phyloP scores from a whole-genome alignment of 2,329 filamentous ascomycete genomes.

The Clarireedia monteithiana region DNA sequence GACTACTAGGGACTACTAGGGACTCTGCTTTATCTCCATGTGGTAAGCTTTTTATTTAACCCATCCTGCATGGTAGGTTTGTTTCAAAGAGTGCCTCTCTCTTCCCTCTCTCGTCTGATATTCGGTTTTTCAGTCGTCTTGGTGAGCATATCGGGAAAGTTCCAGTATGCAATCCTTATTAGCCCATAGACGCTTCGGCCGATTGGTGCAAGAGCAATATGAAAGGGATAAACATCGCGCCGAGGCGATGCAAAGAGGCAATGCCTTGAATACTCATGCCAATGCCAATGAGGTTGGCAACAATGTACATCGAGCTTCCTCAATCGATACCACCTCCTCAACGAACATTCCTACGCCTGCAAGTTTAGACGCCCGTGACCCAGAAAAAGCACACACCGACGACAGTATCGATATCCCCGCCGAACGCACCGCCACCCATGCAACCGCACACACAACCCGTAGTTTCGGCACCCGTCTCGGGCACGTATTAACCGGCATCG shows the following conservation, averaged over 20 bases:
- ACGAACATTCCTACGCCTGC: not conserved
- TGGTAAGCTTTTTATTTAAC: not conserved
- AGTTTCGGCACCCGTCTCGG: not conserved
- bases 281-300: not conserved
- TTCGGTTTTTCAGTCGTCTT: not conserved
- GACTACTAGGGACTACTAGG: too few relatives aligned
- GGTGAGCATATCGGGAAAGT: not conserved
- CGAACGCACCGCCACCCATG: not conserved
- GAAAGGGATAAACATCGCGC: conserved; percentile 16
- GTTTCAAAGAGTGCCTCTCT: not conserved
- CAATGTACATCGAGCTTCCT: conserved; percentile 11
- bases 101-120: not conserved
- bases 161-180: conserved; percentile 18
- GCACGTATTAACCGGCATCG: not conserved
- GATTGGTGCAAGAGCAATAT: conserved; percentile 14
- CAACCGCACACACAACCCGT: not conserved
- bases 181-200: conserved; percentile 17
- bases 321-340: conserved; percentile 12
- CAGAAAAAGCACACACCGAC: conserved; percentile 9
- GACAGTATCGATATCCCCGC: not conserved
- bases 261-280: conserved; percentile 12
- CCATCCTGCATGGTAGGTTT: not conserved
- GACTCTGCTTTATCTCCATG: too few relatives aligned
- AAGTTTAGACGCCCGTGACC: conserved; percentile 12
- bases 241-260: conserved; percentile 17